Evolutionary conservation across 106 monocot genomes (phyloP).

Genomic region (Dendrobium nobile): DNA sequence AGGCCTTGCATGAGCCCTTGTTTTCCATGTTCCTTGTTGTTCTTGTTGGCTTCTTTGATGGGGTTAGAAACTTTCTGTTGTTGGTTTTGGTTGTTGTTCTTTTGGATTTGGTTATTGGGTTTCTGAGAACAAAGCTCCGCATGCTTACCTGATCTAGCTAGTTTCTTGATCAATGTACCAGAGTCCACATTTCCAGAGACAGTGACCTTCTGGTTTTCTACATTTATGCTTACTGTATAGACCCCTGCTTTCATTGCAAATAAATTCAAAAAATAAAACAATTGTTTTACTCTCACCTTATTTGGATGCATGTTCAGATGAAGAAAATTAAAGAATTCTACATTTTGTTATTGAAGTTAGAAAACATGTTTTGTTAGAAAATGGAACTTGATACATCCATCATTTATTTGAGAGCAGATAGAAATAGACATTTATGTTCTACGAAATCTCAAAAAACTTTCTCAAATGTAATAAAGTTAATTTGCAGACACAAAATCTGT

Average conservation of each 20-base stretch:
- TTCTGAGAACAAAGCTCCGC: constrained; percentile 67
- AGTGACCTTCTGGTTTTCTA: constrained; percentile 77
- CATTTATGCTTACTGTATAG: constrained; percentile 62
- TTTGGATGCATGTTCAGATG: no score
- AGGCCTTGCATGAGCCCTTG: constrained; percentile 59
- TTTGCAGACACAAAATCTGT: not conserved
- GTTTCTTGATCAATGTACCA: constrained; percentile 58
- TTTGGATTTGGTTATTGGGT: constrained; percentile 18
- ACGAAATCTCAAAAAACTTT: not conserved
- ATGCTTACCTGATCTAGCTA: constrained; percentile 69
- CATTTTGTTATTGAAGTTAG: not conserved
- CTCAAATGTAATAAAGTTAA: not conserved
- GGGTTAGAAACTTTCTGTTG: constrained; percentile 14
- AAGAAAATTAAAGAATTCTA: not conserved
- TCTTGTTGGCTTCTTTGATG: constrained; percentile 27
- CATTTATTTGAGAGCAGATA: not conserved
- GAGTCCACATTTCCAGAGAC: constrained; percentile 76
- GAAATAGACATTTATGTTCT: not conserved
- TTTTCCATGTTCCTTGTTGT: constrained; percentile 27
- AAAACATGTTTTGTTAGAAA: not conserved
- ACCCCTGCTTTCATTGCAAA: constrained; percentile 46
- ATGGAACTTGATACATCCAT: not conserved
- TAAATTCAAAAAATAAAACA: not conserved
- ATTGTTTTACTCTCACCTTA: no score
- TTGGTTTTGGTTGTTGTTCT: constrained; percentile 24